phyloP scores from a whole-genome alignment of 352 stramenopile genomes.

The Phytopythium sindhum region DNA sequence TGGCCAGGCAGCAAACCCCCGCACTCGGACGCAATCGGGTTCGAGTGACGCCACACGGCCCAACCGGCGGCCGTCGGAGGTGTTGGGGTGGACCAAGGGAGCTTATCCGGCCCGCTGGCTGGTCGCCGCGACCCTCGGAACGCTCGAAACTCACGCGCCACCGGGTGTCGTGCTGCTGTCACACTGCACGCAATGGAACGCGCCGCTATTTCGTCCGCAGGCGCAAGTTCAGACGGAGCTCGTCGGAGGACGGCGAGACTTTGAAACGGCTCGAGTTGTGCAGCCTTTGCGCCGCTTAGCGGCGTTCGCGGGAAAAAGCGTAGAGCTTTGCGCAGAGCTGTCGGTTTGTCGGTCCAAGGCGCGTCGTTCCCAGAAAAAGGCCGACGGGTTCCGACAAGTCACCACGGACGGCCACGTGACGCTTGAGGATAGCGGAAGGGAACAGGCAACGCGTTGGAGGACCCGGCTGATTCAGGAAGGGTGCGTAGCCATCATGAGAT shows the following conservation, averaged over 20 bases:
- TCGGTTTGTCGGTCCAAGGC: not conserved
- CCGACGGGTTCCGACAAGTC: not conserved
- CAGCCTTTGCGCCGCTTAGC: not conserved
- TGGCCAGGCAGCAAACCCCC: not conserved
- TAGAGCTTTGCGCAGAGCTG: not conserved
- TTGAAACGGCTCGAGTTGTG: not conserved
- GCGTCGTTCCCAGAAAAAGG: not conserved
- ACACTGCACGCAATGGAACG: not conserved
- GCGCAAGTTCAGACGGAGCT: not conserved
- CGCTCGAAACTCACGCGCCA: not conserved
- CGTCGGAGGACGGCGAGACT: not conserved
- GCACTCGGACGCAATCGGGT: not conserved
- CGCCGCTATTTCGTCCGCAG: not conserved
- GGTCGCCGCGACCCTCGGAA: not conserved
- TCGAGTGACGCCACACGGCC: not conserved
- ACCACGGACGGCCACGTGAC: not conserved
- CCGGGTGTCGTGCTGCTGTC: not conserved
- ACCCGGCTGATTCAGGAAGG: too few species aligned
- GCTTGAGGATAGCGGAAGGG: too few species aligned
- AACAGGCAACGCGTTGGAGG: too few species aligned
- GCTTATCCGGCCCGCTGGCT: not conserved
- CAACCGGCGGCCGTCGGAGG: not conserved
- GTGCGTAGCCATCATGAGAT: too few species aligned
- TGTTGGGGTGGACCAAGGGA: not conserved
- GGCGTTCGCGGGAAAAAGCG: not conserved